phyloP scores from a whole-genome alignment of 108 stramenopile genomes.

The Skeletonema marinoi region DNA sequence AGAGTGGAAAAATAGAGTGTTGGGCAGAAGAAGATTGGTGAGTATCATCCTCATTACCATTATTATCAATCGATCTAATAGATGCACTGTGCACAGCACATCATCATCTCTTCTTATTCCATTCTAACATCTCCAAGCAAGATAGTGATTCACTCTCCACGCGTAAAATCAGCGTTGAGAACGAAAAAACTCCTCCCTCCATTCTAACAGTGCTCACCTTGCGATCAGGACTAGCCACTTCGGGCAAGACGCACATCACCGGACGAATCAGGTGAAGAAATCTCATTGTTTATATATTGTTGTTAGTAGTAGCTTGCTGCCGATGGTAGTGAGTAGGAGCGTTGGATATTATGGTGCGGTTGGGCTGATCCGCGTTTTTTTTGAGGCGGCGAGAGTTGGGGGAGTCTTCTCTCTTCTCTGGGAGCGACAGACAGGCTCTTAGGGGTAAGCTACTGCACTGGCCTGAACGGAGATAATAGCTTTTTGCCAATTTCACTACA shows the following conservation, averaged over 20 bases:
- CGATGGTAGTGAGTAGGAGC: background rate
- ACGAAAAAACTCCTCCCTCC: background rate
- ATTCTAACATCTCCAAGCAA: no score
- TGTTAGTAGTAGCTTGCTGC: background rate
- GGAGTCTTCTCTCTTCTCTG: no score
- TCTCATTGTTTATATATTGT: constrained; percentile 74
- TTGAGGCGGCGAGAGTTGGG: no score
- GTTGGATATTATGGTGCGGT: background rate
- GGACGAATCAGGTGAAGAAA: constrained; percentile 98
- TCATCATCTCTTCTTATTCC: no score
- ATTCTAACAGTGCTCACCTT: constrained; percentile 67
- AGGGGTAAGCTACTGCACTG: no score
- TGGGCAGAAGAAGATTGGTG: background rate
- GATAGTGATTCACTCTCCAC: background rate
- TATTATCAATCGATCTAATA: background rate
- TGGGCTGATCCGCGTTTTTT: no score
- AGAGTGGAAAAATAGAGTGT: background rate
- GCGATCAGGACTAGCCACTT: constrained; percentile 96
- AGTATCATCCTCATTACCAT: background rate
- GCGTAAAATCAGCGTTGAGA: background rate
- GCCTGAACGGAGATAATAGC: no score
- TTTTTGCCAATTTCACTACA: no score
- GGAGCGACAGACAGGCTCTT: no score
- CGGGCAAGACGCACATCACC: constrained; percentile 97
- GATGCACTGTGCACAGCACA: no score